Percentiles rank a stretch among this genome's conserved stretches.
Conservation (phyloP, 2,329 filamentous ascomycete genomes). For the Hypoxylon sp. region DNA sequence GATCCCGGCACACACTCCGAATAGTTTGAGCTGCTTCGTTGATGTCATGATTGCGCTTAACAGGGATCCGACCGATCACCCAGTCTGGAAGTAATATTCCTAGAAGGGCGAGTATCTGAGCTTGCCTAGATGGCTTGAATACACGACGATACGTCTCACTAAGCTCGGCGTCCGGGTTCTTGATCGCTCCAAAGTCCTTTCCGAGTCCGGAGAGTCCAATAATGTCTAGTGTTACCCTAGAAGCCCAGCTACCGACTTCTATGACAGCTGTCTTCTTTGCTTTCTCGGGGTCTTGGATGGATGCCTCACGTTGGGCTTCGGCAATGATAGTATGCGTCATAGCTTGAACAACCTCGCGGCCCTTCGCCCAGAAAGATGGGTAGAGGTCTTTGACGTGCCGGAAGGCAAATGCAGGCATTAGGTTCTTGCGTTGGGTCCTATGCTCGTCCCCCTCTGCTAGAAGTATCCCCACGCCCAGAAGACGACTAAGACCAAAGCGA, state of each 20-base stretch:
- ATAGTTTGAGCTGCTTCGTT: constrained; percentile 70
- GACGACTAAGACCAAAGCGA: constrained; percentile 69
- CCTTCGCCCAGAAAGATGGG: constrained; percentile 86
- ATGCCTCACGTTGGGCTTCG: constrained; percentile 50
- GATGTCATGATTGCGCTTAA: constrained; percentile 79
- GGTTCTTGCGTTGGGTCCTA: constrained; percentile 82
- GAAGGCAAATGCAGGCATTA: constrained; percentile 88
- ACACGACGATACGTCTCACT: constrained; percentile 70
- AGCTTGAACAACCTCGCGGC: constrained; percentile 74
- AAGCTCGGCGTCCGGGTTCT: constrained; percentile 72
- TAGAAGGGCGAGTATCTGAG: constrained; percentile 71
- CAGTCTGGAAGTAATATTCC: constrained; percentile 74
- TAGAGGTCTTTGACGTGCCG: constrained; percentile 89
- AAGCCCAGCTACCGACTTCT: constrained; percentile 74
- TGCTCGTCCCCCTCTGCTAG: constrained; percentile 94
- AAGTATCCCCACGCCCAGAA: constrained; percentile 80
- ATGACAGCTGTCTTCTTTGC: constrained; percentile 61
- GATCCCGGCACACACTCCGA: constrained; percentile 74
- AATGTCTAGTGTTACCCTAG: constrained; percentile 80
- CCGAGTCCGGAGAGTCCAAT: constrained; percentile 81
- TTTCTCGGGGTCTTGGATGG: constrained; percentile 51
- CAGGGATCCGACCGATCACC: constrained; percentile 74
- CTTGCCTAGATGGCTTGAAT: constrained; percentile 67
- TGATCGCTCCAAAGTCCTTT: constrained; percentile 77
- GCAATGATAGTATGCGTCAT: constrained; percentile 69